phyloP scores from a whole-genome alignment of 1,284 basidiomycete species.

The Rhodotorula sp. region DNA sequence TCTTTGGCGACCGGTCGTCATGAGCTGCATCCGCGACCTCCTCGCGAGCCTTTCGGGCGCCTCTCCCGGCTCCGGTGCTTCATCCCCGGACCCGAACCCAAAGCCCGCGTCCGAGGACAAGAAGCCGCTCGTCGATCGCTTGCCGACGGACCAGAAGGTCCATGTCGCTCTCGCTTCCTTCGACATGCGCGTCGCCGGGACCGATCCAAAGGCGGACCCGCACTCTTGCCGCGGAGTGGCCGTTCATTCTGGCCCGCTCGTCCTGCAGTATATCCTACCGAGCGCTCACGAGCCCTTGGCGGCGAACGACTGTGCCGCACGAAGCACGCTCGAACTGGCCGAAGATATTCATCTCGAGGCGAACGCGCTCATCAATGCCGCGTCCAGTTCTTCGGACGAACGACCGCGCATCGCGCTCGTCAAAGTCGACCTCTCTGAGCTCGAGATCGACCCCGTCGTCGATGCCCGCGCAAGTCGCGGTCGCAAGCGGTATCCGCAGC shows the following conservation, averaged over 20 bases:
- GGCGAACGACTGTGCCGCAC: slow-evolving; percentile 53
- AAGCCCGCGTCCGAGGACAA: slow-evolving; percentile 52
- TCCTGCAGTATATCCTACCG: slow-evolving; percentile 63
- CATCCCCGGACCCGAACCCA: background rate
- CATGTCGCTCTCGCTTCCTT: slow-evolving; percentile 65
- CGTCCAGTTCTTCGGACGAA: slow-evolving; percentile 21
- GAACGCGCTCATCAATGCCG: slow-evolving; percentile 46
- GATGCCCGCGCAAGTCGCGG: slow-evolving; percentile 45
- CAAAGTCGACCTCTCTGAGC: slow-evolving; percentile 50
- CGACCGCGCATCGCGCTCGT: slow-evolving; percentile 48
- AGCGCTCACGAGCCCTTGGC: slow-evolving; percentile 54
- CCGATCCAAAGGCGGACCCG: slow-evolving; percentile 69
- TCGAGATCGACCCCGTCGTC: slow-evolving; percentile 48
- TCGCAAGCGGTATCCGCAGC: slow-evolving; percentile 37
- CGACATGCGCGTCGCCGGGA: slow-evolving; percentile 67
- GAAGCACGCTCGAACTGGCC: slow-evolving; percentile 57
- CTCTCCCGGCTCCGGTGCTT: background rate
- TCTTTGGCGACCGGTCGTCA: slow-evolving; percentile 36
- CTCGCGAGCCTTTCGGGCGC: slow-evolving; percentile 21
- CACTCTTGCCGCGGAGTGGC: slow-evolving; percentile 71
- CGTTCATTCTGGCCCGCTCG: slow-evolving; percentile 58
- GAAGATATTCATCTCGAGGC: slow-evolving; percentile 64
- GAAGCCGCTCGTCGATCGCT: slow-evolving; percentile 50
- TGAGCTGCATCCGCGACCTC: slow-evolving; percentile 34
- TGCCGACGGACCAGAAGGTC: slow-evolving; percentile 60